Conservation (phyloP, 1,139 yeast species). For the Pichiaceae sp. region DNA sequence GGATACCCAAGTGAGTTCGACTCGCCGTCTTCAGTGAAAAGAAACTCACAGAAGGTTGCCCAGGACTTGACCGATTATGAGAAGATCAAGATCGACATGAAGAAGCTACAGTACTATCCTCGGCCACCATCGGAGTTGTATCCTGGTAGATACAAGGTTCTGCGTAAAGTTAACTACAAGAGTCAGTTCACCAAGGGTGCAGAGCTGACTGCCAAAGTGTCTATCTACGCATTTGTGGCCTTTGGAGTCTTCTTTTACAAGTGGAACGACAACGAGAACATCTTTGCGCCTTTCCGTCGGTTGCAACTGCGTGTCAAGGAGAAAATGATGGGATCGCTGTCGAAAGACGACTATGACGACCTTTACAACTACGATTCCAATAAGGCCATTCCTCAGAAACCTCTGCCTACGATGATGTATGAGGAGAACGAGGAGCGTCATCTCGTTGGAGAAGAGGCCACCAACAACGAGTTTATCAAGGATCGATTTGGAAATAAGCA, state of each 20-base stretch:
- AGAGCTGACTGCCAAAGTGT: slow-evolving; percentile 37
- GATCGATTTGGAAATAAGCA: slow-evolving; percentile 58
- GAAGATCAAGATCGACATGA: slow-evolving; percentile 67
- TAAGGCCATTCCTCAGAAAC: slow-evolving; percentile 22
- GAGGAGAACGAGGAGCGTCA: slow-evolving; percentile 36
- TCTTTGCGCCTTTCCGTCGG: slow-evolving; percentile 61
- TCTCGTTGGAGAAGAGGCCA: slow-evolving; percentile 16
- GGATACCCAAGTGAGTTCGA: slow-evolving; percentile 80
- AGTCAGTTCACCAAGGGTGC: slow-evolving; percentile 50
- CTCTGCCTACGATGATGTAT: slow-evolving; percentile 23
- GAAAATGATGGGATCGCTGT: slow-evolving; percentile 39
- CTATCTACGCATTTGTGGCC: slow-evolving; percentile 37
- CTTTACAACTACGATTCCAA: slow-evolving; percentile 29
- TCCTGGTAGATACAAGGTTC: slow-evolving; percentile 73
- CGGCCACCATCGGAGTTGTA: slow-evolving; percentile 66
- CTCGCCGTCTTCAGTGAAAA: slow-evolving; percentile 45
- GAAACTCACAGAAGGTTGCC: slow-evolving; percentile 52
- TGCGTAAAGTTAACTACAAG: slow-evolving; percentile 51
- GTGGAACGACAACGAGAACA: slow-evolving; percentile 79
- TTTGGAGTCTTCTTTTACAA: slow-evolving; percentile 67
- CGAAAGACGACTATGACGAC: slow-evolving; percentile 57
- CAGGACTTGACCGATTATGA: slow-evolving; percentile 62
- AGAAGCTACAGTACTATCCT: slow-evolving; percentile 66
- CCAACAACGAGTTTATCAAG: slow-evolving; percentile 46
- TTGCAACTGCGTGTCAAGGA: slow-evolving; percentile 51